Evolutionary conservation across 2,329 filamentous ascomycete species (phyloP).

Genomic region (Leptographium lundbergii): DNA sequence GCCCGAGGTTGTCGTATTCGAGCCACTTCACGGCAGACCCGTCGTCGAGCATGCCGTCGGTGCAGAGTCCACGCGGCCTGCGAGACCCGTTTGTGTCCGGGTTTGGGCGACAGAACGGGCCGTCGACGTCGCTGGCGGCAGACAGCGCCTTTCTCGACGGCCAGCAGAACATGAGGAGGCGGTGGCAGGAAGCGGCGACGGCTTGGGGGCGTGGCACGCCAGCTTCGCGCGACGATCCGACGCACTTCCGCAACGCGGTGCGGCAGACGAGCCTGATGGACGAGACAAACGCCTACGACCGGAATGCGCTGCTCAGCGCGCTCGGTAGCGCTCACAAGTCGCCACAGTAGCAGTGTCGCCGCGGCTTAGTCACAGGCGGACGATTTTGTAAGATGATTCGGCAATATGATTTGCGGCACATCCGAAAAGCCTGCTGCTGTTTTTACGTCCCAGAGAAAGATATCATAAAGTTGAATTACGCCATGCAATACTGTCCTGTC

Average conservation of each 20-base stretch:
- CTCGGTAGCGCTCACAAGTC: conserved; percentile 4
- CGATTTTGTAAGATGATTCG: neutral
- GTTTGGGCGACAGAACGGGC: neutral
- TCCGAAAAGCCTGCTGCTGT: neutral
- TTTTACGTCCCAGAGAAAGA: conserved; percentile 7
- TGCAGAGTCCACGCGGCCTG: conserved; percentile 19
- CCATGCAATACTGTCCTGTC: conserved; percentile 7
- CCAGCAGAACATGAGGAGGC: neutral
- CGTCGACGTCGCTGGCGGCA: neutral
- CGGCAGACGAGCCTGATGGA: conserved; percentile 11
- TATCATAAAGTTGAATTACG: conserved; percentile 23
- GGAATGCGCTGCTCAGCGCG: conserved; percentile 12
- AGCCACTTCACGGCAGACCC: conserved; percentile 16
- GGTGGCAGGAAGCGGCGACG: conserved; percentile 13
- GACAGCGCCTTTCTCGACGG: neutral
- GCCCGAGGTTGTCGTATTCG: conserved; percentile 12
- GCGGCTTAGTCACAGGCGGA: neutral
- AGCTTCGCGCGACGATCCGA: conserved; percentile 12
- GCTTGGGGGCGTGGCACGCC: conserved; percentile 12
- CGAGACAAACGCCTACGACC: conserved; percentile 13
- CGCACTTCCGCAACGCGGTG: conserved; percentile 13
- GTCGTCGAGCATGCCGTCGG: conserved; percentile 18
- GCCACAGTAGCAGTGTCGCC: neutral
- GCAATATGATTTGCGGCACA: neutral
- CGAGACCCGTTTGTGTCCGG: neutral